Evolutionary conservation across 2,329 filamentous ascomycete genomes (phyloP).

Genomic region (Colletotrichum sublineola): DNA sequence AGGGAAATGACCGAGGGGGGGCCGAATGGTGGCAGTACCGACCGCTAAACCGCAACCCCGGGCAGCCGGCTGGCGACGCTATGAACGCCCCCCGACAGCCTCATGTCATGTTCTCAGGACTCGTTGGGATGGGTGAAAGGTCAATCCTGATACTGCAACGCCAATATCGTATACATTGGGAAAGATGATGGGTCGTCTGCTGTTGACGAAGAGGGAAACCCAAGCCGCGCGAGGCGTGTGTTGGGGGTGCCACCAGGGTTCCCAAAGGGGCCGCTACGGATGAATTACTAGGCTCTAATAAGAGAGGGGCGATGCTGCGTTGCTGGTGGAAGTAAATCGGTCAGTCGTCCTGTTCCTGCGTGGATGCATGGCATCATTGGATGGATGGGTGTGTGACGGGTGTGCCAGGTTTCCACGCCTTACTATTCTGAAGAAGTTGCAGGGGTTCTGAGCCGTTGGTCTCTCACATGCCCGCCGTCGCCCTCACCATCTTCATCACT

Average conservation of each 20-base stretch:
- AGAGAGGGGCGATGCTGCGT: slow-evolving; percentile 41
- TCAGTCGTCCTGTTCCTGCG: slow-evolving; percentile 31
- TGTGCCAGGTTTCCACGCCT: slow-evolving; percentile 5
- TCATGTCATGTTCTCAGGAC: background rate
- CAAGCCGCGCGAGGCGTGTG: slow-evolving; percentile 19
- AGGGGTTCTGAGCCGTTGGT: background rate
- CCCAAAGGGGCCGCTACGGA: slow-evolving; percentile 5
- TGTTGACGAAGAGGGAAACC: slow-evolving; percentile 1
- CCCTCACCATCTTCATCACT: background rate
- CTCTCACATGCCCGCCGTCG: background rate
- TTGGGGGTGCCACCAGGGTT: slow-evolving; percentile 10
- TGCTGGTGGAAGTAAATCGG: slow-evolving; percentile 27
- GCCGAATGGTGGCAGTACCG: slow-evolving; percentile 27
- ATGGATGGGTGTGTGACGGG: background rate
- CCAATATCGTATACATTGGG: background rate
- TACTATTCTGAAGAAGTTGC: slow-evolving; percentile 12
- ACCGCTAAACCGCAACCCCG: slow-evolving; percentile 27
- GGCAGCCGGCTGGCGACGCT: slow-evolving; percentile 9
- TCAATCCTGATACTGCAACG: slow-evolving; percentile 10
- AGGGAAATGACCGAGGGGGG: slow-evolving; percentile 36
- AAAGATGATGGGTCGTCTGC: slow-evolving; percentile 3
- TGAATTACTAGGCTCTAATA: slow-evolving; percentile 18
- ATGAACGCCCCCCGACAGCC: slow-evolving; percentile 14
- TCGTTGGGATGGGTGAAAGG: background rate
- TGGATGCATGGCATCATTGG: slow-evolving; percentile 31